Base-by-base conservation (phyloP, 2,329 filamentous ascomycete species). In the Clonostachys solani region DNA sequence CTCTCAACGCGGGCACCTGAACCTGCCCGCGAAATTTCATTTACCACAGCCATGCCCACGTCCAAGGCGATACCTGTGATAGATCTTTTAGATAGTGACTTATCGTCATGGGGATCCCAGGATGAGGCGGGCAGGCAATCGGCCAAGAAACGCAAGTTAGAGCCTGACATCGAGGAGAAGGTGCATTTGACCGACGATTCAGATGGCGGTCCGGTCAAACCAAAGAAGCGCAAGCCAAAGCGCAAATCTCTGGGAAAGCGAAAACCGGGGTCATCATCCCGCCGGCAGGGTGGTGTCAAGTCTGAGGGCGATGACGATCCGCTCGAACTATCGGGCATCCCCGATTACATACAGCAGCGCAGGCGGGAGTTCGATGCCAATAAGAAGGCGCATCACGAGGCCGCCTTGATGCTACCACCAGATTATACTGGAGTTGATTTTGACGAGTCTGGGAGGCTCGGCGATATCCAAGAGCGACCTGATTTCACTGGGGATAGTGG, bases 401-500 rank as follows among this genome's bases (percentile, higher is more conserved):
- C 79, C 6, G 89, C 87, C 0, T 69, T 96, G 40, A 84, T 80
- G 51, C 64, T 95, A 3, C 90, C 94, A 0, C 94, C 94, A 0
- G 78, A 81, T 43, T 95, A 87, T 60, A 78, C 84, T 1, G 83
- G 84, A 43, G 74, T 96, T 15, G 75, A 87, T 10, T 92, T 96
- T 53, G 80, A 80, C 50, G 71, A 81, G 29, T 54, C 50, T 1
- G 40, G 47, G 23, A 50, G 60, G 19, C 49, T 60, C 0, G 50
- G 52, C 2, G 58, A 59, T 12, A 62, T 89, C 12, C 70, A 77
- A 46, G 84, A 92, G 61, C 84, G 84, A 45, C 92, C 92, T 0
- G 68, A 78, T 2, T 87, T 97, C 46, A 62, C 77, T 56, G 60
- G 65, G 23, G 60, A 60, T 56, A 71, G 73, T 58, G 69, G 74